Percentiles rank a stretch among this genome's conserved stretches.
phyloP scores from a whole-genome alignment of 441 rosid species.

The Erysimum pusillum region DNA sequence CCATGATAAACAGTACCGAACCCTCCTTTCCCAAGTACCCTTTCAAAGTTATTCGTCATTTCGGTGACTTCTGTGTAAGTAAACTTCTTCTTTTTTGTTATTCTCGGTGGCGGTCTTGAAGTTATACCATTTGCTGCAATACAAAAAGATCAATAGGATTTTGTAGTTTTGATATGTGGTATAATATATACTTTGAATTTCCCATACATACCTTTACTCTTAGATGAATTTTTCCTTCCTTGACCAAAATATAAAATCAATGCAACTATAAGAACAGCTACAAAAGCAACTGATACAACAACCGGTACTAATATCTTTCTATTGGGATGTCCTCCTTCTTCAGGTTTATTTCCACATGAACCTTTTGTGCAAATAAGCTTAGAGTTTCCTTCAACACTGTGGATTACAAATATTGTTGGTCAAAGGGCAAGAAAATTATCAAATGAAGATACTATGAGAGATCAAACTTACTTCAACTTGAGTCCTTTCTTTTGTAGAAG shows the following conservation, averaged over 20 bases:
- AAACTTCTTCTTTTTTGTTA: slow-evolving; percentile 44
- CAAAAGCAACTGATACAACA: slow-evolving; percentile 42
- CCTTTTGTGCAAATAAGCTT: slow-evolving; percentile 41
- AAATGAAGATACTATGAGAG: background rate
- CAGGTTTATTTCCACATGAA: slow-evolving; percentile 44
- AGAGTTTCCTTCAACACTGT: slow-evolving; percentile 49
- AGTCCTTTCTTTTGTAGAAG: slow-evolving; percentile 44
- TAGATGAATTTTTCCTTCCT: slow-evolving; percentile 31
- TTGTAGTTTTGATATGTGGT: background rate
- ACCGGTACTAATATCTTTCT: slow-evolving; percentile 43
- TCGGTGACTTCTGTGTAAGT: slow-evolving; percentile 46
- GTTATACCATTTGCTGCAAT: slow-evolving; percentile 11
- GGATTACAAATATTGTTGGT: background rate
- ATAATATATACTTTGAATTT: background rate
- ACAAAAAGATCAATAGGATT: background rate
- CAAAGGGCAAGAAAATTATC: background rate
- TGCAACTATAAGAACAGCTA: slow-evolving; percentile 36
- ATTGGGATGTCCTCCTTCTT: slow-evolving; percentile 26
- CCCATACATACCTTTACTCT: background rate
- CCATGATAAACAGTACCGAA: slow-evolving; percentile 58
- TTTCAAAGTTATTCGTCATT: slow-evolving; percentile 55
- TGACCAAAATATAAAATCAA: slow-evolving; percentile 34
- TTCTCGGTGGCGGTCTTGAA: slow-evolving; percentile 37
- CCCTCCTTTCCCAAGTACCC: slow-evolving; percentile 51
- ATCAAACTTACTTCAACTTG: slow-evolving; percentile 34